A percentile compares a stretch with the other conserved stretches of the same genome.
phyloP scores from a whole-genome alignment of 1,284 basidiomycete species.

The Ceratobasidium sp. region DNA sequence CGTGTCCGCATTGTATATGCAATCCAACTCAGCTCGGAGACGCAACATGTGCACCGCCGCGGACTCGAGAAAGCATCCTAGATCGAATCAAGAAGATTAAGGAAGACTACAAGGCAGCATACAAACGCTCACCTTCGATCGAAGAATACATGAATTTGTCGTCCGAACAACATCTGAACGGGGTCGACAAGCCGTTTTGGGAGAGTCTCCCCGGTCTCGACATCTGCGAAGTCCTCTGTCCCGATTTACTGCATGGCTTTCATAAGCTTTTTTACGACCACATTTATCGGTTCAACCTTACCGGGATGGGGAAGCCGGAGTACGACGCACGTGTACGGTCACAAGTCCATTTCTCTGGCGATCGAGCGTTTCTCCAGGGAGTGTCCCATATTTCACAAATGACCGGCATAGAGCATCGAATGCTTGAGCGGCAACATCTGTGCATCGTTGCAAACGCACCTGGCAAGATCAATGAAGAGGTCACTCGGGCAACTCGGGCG shows the following conservation, averaged over 20 bases:
- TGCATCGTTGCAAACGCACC: constrained; percentile 32
- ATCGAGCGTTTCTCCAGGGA: constrained; percentile 1
- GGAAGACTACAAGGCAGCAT: no score
- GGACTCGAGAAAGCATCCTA: background rate
- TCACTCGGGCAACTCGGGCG: constrained; percentile 26
- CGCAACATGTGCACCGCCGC: background rate
- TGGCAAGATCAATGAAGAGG: constrained; percentile 17
- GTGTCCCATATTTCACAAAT: constrained; percentile 25
- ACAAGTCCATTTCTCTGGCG: background rate
- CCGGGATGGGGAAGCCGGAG: constrained; percentile 11
- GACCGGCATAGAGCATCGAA: constrained; percentile 40
- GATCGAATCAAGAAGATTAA: background rate
- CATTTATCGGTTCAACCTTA: constrained; percentile 14
- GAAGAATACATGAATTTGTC: background rate
- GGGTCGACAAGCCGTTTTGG: constrained; percentile 40
- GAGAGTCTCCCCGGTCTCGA: background rate
- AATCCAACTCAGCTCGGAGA: background rate
- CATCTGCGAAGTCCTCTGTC: constrained; percentile 1
- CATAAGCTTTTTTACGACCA: constrained; percentile 41
- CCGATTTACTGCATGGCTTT: constrained; percentile 34
- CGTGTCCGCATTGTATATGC: background rate
- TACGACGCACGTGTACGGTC: constrained; percentile 1
- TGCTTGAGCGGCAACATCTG: constrained; percentile 25
- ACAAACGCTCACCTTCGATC: background rate
- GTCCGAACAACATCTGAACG: constrained; percentile 5